Conservation (phyloP, 2,329 filamentous ascomycete genomes). For the Xylaria sp. region DNA sequence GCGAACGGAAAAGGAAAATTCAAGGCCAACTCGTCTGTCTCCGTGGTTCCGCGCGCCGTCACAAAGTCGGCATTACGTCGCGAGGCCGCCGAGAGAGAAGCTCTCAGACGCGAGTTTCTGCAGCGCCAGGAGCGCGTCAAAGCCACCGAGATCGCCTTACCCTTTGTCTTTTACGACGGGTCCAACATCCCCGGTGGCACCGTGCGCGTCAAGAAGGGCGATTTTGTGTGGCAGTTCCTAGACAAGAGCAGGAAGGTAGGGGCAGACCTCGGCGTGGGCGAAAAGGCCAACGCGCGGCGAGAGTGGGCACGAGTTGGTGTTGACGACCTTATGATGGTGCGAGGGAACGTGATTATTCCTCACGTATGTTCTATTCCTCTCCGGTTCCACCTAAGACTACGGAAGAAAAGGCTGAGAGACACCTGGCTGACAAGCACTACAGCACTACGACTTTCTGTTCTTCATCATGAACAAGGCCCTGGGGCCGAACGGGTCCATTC, state of each 20-base stretch:
- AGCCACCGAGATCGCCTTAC: conserved; percentile 84
- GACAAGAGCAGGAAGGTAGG: conserved; percentile 91
- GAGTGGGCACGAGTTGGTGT: conserved; percentile 95
- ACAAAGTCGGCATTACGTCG: conserved; percentile 77
- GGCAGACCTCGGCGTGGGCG: conserved; percentile 78
- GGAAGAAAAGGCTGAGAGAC: background rate
- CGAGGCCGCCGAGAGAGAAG: conserved; percentile 76
- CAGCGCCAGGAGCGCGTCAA: conserved; percentile 85
- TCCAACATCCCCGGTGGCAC: conserved; percentile 84
- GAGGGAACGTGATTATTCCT: conserved; percentile 88
- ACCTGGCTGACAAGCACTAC: conserved; percentile 30
- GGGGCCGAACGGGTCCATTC: conserved; percentile 70
- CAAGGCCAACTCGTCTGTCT: conserved; percentile 65
- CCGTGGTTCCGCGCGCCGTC: conserved; percentile 68
- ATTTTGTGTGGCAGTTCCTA: conserved; percentile 89
- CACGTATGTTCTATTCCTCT: conserved; percentile 68
- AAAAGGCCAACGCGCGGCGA: conserved; percentile 68
- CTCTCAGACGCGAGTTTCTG: conserved; percentile 79
- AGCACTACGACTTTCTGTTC: conserved; percentile 98
- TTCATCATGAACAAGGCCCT: conserved; percentile 89
- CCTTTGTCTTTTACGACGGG: conserved; percentile 97
- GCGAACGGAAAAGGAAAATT: conserved; percentile 53
- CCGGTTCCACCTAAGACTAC: background rate
- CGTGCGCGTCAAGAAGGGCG: conserved; percentile 90
- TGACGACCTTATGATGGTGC: conserved; percentile 92